Conservation (phyloP, 2,329 filamentous ascomycete species). For the Cladosporium colombiae region DNA sequence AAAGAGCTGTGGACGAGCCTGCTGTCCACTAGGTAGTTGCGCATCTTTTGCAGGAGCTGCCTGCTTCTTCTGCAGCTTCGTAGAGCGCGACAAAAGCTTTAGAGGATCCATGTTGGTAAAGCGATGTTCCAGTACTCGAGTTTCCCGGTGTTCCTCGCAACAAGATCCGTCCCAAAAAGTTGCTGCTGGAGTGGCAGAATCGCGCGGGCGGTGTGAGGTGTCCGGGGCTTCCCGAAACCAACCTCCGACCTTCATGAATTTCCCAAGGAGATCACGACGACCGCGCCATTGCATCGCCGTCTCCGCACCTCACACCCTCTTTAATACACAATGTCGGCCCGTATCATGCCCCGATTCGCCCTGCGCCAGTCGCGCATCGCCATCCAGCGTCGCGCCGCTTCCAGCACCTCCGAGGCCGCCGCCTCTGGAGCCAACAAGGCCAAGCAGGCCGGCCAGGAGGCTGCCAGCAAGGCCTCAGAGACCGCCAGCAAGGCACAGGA, state of each 20-base stretch:
- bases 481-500: conserved; percentile 68
- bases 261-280: conserved; percentile 21
- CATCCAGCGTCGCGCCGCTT: conserved; percentile 51
- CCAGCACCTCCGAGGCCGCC: conserved; percentile 50
- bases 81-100: conserved; percentile 70
- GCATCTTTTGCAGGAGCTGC: conserved; percentile 34
- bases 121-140: not conserved
- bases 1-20: conserved; percentile 69
- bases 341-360: conserved; percentile 48
- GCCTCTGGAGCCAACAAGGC: conserved; percentile 41
- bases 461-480: conserved; percentile 59
- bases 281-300: conserved; percentile 24
- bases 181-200: conserved; percentile 2
- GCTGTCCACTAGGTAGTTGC: conserved; percentile 63
- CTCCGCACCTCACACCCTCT: conserved; percentile 22
- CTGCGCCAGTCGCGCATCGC: conserved; percentile 47
- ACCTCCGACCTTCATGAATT: conserved; percentile 20
- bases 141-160: not conserved
- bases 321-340: conserved; percentile 47
- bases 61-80: conserved; percentile 55
- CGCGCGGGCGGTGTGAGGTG: conserved; percentile 10
- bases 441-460: conserved; percentile 47
- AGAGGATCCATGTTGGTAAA: conserved; percentile 65
- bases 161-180: conserved; percentile 18
- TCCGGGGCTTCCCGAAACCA: conserved; percentile 12